These are phyloP conservation scores for Heritiera fomes DNA, from an alignment of 345 rosid species.

Conservation along the genomic window DNA sequence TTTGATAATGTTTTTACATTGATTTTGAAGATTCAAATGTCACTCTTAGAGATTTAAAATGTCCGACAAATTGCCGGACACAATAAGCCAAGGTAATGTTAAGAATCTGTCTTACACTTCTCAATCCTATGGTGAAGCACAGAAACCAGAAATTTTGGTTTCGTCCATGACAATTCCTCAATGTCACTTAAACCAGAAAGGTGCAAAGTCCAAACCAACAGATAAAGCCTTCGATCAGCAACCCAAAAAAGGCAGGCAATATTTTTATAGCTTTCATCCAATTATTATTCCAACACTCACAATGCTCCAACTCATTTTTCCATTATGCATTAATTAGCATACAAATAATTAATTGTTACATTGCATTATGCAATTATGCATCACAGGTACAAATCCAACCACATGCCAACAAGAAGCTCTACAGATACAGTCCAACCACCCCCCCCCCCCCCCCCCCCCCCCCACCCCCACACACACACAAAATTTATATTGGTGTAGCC, in stretches of 20 bases:
- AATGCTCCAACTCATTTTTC: constrained; percentile 6
- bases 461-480: too few species aligned
- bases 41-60: too few species aligned
- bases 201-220: not conserved
- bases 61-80: too few species aligned
- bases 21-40: too few species aligned
- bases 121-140: not conserved
- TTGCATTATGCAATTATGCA: constrained; percentile 12
- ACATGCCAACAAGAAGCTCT: constrained; percentile 9
- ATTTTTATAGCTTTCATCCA: not conserved
- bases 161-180: not conserved
- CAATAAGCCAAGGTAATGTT: not conserved
- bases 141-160: not conserved
- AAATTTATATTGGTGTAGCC: not conserved
- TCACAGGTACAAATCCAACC: not conserved
- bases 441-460: not conserved
- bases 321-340: constrained; percentile 10
- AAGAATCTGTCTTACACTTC: not conserved
- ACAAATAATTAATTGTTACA: constrained; percentile 12
- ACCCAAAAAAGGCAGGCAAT: not conserved
- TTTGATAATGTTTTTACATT: too few species aligned
- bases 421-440: constrained; percentile 7
- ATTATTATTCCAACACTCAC: not conserved
- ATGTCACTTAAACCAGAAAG: not conserved
- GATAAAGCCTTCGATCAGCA: not conserved